These are phyloP conservation scores for Lobosporangium transversale DNA, from an alignment of 192 early-diverging fungal species.

Conservation along the genomic window DNA sequence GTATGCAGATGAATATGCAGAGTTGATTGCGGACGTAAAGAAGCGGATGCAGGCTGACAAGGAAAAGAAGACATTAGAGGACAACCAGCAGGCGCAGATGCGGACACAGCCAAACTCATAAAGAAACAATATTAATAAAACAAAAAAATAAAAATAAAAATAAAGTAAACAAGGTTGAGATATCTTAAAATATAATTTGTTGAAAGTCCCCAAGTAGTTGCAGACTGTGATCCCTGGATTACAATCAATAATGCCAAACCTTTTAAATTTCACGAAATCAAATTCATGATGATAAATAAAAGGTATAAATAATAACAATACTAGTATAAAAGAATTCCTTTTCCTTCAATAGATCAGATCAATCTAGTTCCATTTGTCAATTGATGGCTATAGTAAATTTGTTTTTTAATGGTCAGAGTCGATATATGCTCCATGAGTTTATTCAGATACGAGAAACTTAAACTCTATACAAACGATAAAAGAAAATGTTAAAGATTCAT, in stretches of 20 bases:
- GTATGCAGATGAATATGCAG: constrained; percentile 33
- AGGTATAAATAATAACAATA: no score
- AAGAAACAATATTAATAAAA: background rate
- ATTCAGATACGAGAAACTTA: constrained; percentile 41
- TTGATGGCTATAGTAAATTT: no score
- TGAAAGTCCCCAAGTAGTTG: no score
- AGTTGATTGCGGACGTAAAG: constrained; percentile 34
- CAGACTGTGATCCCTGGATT: no score
- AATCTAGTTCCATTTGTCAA: no score
- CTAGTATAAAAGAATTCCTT: no score
- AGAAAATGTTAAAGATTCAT: constrained; percentile 1
- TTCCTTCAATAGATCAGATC: no score
- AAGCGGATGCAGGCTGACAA: constrained; percentile 22
- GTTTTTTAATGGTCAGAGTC: constrained; percentile 48
- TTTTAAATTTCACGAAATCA: no score
- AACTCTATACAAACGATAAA: constrained; percentile 26
- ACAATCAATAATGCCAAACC: no score
- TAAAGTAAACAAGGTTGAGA: no score
- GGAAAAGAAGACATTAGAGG: constrained; percentile 3
- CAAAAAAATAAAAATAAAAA: background rate
- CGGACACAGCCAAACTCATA: background rate
- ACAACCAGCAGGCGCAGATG: background rate
- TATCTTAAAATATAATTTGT: no score
- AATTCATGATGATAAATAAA: no score
- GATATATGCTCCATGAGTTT: constrained; percentile 50